A percentile compares a stretch with the other conserved stretches of the same genome.
Evolutionary conservation across 306 rosid genomes (phyloP).

Genomic region (Cucurbita moschata): DNA sequence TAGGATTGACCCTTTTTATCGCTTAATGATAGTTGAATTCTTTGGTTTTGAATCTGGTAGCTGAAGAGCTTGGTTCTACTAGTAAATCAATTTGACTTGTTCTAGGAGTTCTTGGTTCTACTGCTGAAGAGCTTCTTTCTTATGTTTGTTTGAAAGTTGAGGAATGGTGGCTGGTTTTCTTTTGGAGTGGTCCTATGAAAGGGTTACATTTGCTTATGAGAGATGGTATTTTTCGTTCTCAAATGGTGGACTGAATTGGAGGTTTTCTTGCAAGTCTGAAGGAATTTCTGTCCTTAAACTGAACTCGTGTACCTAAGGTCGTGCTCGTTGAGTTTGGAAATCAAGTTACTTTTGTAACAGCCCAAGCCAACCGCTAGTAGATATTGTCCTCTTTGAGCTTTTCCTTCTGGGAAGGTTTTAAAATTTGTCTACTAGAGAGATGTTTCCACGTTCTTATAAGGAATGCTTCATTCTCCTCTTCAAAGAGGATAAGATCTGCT

Average conservation of each 20-base stretch:
- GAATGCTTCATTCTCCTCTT: too few species aligned
- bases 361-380: too few species aligned
- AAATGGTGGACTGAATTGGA: not conserved
- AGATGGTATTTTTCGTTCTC: not conserved
- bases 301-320: not conserved
- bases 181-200: not conserved
- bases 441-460: too few species aligned
- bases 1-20: not conserved
- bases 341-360: not conserved
- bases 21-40: not conserved
- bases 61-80: not conserved
- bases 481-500: too few species aligned
- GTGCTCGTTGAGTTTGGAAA: not conserved
- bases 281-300: not conserved
- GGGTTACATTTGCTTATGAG: not conserved
- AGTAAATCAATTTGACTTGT: not conserved
- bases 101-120: not conserved
- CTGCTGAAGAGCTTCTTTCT: not conserved
- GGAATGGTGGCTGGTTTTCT: not conserved
- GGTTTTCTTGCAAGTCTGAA: not conserved
- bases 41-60: not conserved
- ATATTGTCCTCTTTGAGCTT: too few species aligned
- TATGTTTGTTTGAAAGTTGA: not conserved
- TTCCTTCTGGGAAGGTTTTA: too few species aligned
- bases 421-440: too few species aligned